phyloP scores from a whole-genome alignment of 495 filamentous ascomycete genomes.

The Gamarada debralockiae region DNA sequence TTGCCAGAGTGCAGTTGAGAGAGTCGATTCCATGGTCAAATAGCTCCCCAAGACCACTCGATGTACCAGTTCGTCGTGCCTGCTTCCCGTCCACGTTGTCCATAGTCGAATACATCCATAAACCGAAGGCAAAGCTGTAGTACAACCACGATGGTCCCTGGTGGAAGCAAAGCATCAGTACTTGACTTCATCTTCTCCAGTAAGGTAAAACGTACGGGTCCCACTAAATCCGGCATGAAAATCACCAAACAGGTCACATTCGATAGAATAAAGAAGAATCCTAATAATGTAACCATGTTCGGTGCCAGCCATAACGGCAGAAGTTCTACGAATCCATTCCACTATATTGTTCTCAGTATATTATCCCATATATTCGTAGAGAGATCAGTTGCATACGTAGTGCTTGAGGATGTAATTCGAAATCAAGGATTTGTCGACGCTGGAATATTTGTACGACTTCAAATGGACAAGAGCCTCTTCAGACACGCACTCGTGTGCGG shows the following conservation, averaged over 20 bases:
- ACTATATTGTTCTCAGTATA: conserved; percentile 49
- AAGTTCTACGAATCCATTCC: conserved; percentile 94
- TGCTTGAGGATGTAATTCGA: conserved; percentile 91
- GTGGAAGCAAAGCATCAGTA: not conserved
- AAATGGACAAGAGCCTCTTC: conserved; percentile 70
- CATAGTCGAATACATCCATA: conserved; percentile 99
- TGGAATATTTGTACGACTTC: conserved; percentile 93
- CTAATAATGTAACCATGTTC: conserved; percentile 94
- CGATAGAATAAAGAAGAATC: conserved; percentile 87
- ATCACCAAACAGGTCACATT: conserved; percentile 80
- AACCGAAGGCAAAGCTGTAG: conserved; percentile 86
- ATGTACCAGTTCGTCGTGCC: conserved; percentile 89
- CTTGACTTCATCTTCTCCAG: not conserved
- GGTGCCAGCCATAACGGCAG: conserved; percentile 94
- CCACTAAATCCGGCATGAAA: conserved; percentile 86
- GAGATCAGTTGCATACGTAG: conserved; percentile 61
- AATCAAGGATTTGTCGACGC: conserved; percentile 93
- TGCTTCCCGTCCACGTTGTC: conserved; percentile 99
- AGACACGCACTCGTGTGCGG: conserved; percentile 52
- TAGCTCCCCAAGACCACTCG: conserved; percentile 88
- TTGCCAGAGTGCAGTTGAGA: conserved; percentile 90
- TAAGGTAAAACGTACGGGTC: conserved; percentile 60
- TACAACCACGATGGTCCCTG: conserved; percentile 89
- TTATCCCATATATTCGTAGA: not conserved
- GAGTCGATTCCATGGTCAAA: conserved; percentile 99